Base-by-base conservation (phyloP, 306 rosid species). In the Cucurbita pepo region DNA sequence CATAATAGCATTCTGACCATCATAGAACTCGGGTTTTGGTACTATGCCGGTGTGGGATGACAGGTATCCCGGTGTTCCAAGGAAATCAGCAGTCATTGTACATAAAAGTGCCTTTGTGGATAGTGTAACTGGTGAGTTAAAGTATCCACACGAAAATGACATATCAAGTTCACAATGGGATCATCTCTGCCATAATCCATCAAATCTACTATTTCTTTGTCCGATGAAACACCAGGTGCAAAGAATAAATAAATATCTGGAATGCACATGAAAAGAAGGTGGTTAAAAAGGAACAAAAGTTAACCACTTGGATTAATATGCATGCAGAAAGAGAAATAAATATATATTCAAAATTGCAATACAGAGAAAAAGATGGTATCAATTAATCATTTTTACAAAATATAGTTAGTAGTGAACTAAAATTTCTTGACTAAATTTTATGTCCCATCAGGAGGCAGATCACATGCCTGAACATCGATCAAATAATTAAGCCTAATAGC, bases 221-320 rank as follows among this genome's bases (percentile, higher is more conserved):
- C 99, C 0, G 97, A 95, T 15, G 84, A 60, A 69, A 91, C 85
- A 9, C 97, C 99, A 43, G 91, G 88, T 8, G 85, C 92, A 61
- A 95, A 91, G 81, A 95, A 95, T 41, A 92, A 76, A 95, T 85
- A 83, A 95, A 91, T 65, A 88, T 82, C 99, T 95, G 90, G 82
- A 85, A 81, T 60, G 75, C 18, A 36, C 67, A 81, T 63, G 3
- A 22, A 18, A 51, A 70, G 60, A 59, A 55, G 50, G 36, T 71
- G 34, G 66, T 52, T 48, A 45, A 71, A 16, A 8, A 74, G 15
- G 6, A 15, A 21, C 50, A 55, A 18, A 50, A 11, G 56, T 19
- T 16, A 69, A 40, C 73, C 9, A 59, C 63, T 30, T 41, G 62
- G 36, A 58, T 22, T 41, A 74, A 36, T 48, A 56, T 57, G 7